Evolutionary conservation across 2,329 filamentous ascomycete species (phyloP), one percentile per base, ranked within the genome.

Genomic region (Tolypocladium guangdongense): DNA sequence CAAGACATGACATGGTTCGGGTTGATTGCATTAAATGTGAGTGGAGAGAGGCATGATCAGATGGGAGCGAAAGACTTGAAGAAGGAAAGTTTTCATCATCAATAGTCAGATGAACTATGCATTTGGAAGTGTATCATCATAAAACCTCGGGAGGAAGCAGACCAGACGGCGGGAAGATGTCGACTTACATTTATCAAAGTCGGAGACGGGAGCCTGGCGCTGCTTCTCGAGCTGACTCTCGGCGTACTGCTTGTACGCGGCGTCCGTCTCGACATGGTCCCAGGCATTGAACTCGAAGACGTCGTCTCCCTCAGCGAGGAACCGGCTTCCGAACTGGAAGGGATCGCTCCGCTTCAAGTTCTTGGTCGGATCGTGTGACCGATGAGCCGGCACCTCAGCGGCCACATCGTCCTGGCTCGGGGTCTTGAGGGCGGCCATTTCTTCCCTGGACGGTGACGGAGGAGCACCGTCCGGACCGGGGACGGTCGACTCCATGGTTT

Each of bases 211-310:
- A 57, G 87, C 80, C 63, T 86, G 82, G 59, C 91, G 84, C 73
- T 99, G 93, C 72, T 86, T 87, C 48, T 82, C 81, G 66, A 88
- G 92, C 73, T 97, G 93, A 65, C 84, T 73, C 70, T 91, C 83
- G 56, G 90, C 86, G 70, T 93, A 96, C 65, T 87, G 82, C 65
- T 86, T 85, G 77, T 96, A 97, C 41, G 84, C 79, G 62, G 89
- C 83, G 73, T 97, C 92, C 67, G 90, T 90, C 71, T 92, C 86
- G 66, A 97, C 93, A 68, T 99, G 92, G 68, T 99, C 93, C 93
- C 93, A 99, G 38, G 93, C 93, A 70, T 99, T 99, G 81, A 93
- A 96, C 69, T 95, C 87, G 73, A 92, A 99, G 64, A 95, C 88
- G 67, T 97, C 80, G 73, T 96, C 91, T 65, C 84, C 82, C 68